phyloP scores from a whole-genome alignment of 192 early-diverging fungal genomes.

The Dissophora ornata region DNA sequence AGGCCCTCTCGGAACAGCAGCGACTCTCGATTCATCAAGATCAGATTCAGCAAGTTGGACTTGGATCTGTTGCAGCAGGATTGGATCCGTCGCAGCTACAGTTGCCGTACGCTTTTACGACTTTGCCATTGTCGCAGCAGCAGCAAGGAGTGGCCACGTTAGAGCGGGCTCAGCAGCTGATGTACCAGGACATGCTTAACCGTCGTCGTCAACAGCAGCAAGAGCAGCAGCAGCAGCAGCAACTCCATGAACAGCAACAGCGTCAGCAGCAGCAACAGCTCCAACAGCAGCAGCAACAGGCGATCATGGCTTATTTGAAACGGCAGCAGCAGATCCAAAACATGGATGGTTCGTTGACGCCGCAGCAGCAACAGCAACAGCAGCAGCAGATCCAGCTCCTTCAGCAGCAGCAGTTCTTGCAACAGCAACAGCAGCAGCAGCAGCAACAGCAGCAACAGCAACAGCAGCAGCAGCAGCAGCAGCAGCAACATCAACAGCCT shows the following conservation, averaged over 20 bases:
- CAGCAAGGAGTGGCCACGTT: constrained; percentile 51
- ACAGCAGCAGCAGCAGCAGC: constrained; percentile 42
- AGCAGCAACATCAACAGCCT: constrained; percentile 32
- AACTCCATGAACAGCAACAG: constrained; percentile 32
- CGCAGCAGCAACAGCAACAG: constrained; percentile 51
- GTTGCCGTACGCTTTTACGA: constrained; percentile 48
- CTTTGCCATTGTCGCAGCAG: constrained; percentile 44
- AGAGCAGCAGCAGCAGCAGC: constrained; percentile 31
- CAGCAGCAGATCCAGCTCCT: constrained; percentile 41
- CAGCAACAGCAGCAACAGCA: too few relatives aligned
- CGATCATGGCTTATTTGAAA: constrained; percentile 52
- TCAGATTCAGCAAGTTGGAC: constrained; percentile 30
- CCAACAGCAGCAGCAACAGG: constrained; percentile 48
- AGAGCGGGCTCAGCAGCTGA: constrained; percentile 48
- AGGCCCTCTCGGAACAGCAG: constrained; percentile 30
- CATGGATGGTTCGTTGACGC: constrained; percentile 44
- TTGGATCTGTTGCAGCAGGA: constrained; percentile 23
- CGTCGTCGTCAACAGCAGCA: constrained; percentile 51
- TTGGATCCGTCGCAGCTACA: constrained; percentile 47
- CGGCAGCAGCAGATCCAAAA: constrained; percentile 53
- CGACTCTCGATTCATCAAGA: constrained; percentile 25
- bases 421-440: constrained; percentile 45
- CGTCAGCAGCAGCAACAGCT: constrained; percentile 39
- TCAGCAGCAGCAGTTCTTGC: constrained; percentile 40
- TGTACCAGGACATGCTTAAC: constrained; percentile 52